These are phyloP conservation scores for Aspergillus leporis DNA, from an alignment of 495 filamentous ascomycete genomes.

Conservation along the genomic window DNA sequence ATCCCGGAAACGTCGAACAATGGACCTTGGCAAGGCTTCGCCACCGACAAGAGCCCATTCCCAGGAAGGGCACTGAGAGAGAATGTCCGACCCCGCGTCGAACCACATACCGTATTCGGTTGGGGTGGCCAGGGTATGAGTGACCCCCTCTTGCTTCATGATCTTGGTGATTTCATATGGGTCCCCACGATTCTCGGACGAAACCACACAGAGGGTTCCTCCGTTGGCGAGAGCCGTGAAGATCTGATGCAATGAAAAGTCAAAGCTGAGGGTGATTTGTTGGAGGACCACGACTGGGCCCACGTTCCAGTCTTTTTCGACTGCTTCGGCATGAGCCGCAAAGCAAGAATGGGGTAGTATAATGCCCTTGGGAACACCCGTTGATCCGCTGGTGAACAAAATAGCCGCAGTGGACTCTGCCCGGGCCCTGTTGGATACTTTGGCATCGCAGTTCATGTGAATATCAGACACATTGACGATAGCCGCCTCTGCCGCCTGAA, in stretches of 20 bases:
- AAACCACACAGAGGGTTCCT: background rate
- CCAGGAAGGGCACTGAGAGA: background rate
- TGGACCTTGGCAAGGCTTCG: constrained; percentile 10
- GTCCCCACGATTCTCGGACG: background rate
- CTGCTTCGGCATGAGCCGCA: background rate
- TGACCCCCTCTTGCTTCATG: constrained; percentile 24
- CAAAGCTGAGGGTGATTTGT: background rate
- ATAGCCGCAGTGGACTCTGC: constrained; percentile 21
- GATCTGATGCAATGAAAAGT: background rate
- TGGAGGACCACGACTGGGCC: background rate
- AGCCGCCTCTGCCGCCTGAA: background rate
- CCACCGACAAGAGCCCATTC: constrained; percentile 9
- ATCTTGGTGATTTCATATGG: background rate
- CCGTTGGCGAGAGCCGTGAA: background rate
- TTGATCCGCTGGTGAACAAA: constrained; percentile 32
- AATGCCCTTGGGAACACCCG: constrained; percentile 29
- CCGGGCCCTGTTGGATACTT: background rate
- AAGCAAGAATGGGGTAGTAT: constrained; percentile 22
- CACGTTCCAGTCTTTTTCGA: background rate
- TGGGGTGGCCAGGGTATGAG: constrained; percentile 31
- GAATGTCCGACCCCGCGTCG: constrained; percentile 21
- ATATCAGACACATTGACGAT: background rate
- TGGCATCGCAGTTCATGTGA: background rate
- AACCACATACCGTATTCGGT: constrained; percentile 27
- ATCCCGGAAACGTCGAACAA: constrained; percentile 11